Evolutionary conservation across 2,329 filamentous ascomycete species (phyloP).

Genomic region (Sporothrix phasma): DNA sequence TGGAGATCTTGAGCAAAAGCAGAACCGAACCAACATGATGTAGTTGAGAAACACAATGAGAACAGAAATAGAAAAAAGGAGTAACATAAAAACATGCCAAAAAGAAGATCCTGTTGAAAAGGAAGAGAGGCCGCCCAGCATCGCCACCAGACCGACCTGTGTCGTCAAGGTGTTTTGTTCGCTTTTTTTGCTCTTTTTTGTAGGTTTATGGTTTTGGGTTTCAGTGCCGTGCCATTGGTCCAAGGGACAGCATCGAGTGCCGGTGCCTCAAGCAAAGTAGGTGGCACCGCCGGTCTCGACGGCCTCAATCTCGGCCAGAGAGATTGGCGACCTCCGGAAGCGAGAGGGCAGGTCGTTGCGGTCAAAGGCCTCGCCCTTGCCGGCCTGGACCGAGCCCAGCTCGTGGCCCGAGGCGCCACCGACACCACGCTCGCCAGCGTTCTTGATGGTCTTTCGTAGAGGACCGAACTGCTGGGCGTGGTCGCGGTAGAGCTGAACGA

Average conservation of each 20-base stretch:
- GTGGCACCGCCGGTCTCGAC: slow-evolving; percentile 85
- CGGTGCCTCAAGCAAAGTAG: slow-evolving; percentile 26
- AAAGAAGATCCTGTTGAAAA: neutral
- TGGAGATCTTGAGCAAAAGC: too few relatives aligned
- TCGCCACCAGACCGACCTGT: neutral
- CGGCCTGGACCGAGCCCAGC: slow-evolving; percentile 62
- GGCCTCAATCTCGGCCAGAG: slow-evolving; percentile 81
- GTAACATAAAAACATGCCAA: neutral
- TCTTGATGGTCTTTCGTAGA: slow-evolving; percentile 48
- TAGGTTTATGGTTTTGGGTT: neutral
- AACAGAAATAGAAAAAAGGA: neutral
- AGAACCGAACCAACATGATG: neutral
- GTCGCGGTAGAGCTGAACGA: slow-evolving; percentile 69
- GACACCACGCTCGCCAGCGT: slow-evolving; percentile 29
- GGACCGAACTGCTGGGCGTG: slow-evolving; percentile 71
- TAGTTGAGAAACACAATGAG: neutral
- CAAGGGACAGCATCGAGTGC: too few relatives aligned
- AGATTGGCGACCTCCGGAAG: slow-evolving; percentile 68
- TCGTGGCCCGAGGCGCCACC: slow-evolving; percentile 57
- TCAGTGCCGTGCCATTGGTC: too few relatives aligned
- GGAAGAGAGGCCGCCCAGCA: neutral
- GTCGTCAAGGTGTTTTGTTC: neutral
- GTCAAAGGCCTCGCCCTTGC: slow-evolving; percentile 74
- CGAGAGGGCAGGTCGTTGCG: slow-evolving; percentile 75
- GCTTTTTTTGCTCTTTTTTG: neutral